These are phyloP conservation scores for Blastobotrys mokoenaii DNA, from an alignment of 805 yeast species.

Conservation along the genomic window DNA sequence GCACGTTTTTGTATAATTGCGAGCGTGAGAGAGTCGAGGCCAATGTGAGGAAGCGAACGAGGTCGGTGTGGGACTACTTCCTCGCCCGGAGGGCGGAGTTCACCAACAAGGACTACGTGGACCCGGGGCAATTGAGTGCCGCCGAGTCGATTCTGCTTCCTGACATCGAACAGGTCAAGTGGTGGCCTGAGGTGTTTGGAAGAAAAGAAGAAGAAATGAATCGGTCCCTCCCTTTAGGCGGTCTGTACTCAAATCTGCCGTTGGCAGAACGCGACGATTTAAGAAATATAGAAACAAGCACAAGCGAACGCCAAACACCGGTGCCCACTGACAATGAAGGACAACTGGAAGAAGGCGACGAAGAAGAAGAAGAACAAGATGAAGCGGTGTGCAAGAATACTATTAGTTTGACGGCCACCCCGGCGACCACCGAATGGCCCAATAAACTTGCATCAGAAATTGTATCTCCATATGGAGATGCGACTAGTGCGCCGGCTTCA, in stretches of 20 bases:
- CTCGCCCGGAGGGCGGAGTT: conserved; percentile 67
- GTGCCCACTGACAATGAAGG: too few relatives aligned
- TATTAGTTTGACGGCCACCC: neutral
- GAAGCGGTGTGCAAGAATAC: too few relatives aligned
- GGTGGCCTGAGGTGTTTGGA: conserved; percentile 89
- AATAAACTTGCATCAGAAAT: too few relatives aligned
- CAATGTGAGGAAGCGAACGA: conserved; percentile 41
- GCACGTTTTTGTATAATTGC: conserved; percentile 72
- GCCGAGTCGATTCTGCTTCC: conserved; percentile 37
- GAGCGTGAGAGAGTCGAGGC: conserved; percentile 54
- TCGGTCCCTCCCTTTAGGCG: conserved; percentile 3
- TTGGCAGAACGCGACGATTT: too few relatives aligned
- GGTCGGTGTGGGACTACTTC: conserved; percentile 92
- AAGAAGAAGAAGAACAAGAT: neutral
- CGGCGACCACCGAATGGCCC: neutral
- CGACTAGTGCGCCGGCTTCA: too few relatives aligned
- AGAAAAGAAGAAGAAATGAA: conserved; percentile 63
- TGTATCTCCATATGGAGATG: too few relatives aligned
- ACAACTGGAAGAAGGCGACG: too few relatives aligned
- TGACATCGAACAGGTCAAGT: conserved; percentile 51
- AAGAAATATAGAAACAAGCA: too few relatives aligned
- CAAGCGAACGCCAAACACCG: too few relatives aligned
- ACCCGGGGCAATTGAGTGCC: conserved; percentile 18
- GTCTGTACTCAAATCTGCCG: too few relatives aligned
- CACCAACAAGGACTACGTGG: conserved; percentile 40